Base-by-base conservation (phyloP, 2,329 filamentous ascomycete genomes). In the Mycosphaerella sp. region DNA sequence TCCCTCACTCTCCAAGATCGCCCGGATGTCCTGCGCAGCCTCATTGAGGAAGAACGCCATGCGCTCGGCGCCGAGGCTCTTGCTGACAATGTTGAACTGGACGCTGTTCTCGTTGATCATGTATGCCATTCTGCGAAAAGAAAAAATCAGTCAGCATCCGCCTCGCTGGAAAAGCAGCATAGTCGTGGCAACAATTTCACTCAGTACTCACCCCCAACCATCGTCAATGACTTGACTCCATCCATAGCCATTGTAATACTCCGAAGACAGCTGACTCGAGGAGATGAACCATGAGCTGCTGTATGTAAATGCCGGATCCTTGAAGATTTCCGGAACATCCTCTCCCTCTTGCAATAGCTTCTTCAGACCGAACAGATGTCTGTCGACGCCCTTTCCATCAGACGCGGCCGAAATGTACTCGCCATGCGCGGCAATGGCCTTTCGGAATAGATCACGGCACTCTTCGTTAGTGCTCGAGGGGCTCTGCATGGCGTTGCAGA, bases 81-180 rank as follows among this genome's bases (percentile, higher is more conserved):
- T 98, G 70, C 87, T 93, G 61, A 95, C 91, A 63, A 98, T 84
- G 75, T 98, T 98, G 78, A 98, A 97, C 81, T 97, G 93, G 60
- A 98, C 80, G 72, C 89, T 95, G 73, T 96, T 95, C 79, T 97
- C 92, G 70, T 98, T 98, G 72, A 98, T 97, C 93, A 98, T 98
- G 72, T 98, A 98, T 39, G 93, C 93, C 69, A 98, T 95, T 41
- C 69, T 72, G 61, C 45, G 10, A 29, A 4, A 26, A 6, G 26
- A 48, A 52, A 21, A 9, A n/a, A 36, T 31, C 14, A 9, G 59
- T 69, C 44, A 68, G 63, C 53, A 54, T 42, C n/a, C 23, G 2
- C 6, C 17, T 26, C 29, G 31, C 23, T 3, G 7, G 21, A 3
- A 12, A 23, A 52, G 6, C 14, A 17, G 14, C 14, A 17, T 17